A percentile compares a stretch with the other conserved stretches of the same genome.
phyloP scores from a whole-genome alignment of 345 rosid genomes.

The Linum trigynum region DNA sequence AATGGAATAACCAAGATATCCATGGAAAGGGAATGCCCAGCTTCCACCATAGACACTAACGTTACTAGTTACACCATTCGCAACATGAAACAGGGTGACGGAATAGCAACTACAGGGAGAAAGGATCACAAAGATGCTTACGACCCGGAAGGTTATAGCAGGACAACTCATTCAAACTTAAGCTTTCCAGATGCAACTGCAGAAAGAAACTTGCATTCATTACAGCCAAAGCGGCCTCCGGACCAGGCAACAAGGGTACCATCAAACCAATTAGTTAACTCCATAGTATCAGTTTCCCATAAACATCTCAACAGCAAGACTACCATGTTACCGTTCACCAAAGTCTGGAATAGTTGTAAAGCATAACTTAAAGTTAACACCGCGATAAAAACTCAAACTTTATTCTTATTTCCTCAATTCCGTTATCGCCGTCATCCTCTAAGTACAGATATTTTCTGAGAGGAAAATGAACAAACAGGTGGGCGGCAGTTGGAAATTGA shows the following conservation, averaged over 20 bases:
- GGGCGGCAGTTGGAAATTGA: background rate
- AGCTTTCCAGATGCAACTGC: too few species aligned
- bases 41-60: background rate
- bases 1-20: slow-evolving; percentile 1
- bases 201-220: too few species aligned
- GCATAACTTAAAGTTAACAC: too few species aligned
- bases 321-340: too few species aligned
- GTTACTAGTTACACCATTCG: background rate
- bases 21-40: background rate
- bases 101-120: background rate
- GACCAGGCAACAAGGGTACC: too few species aligned
- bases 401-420: background rate
- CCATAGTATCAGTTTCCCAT: too few species aligned
- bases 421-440: background rate
- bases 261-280: too few species aligned
- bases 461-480: background rate
- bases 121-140: background rate
- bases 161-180: background rate
- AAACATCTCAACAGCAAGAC: too few species aligned
- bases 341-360: too few species aligned
- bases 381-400: too few species aligned
- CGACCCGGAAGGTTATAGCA: background rate
- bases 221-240: too few species aligned
- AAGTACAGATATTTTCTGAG: background rate
- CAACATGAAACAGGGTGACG: background rate